Base-by-base conservation (phyloP, 805 yeast genomes). In the Lipomyces sp. region DNA sequence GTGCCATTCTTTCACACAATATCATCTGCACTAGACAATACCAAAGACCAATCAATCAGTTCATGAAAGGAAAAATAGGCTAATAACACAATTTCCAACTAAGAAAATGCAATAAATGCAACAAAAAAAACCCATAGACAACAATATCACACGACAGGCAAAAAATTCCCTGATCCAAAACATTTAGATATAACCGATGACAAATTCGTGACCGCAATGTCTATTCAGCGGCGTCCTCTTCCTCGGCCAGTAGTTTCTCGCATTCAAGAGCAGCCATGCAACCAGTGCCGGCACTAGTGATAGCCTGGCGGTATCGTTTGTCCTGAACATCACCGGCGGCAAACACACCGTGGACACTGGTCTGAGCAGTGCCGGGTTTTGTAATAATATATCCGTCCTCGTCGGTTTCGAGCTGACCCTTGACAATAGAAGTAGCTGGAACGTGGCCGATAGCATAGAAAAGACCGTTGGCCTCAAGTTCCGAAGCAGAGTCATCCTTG, bases 271-370 rank as follows among this genome's bases (percentile, higher is more conserved):
- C 99, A 75, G 99, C 99, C 98, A 93, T 94, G 85, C 99, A 95
- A 71, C 99, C 99, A 70, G 97, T 85, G 77, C 99, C 99, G n/a
- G 99, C 99, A 78, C 98, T 92, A 53, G 99, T 95, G 77, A 95
- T 92, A 66, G 99, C 99, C 83, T 95, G 99, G 87, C 99, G 91
- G 81, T 94, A 95, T 78, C 86, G 86, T 80, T 91, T 89, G 81
- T 95, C 99, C 81, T 95, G 99, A 65, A 95, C 99, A 77, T 95
- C 99, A 81, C 99, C 99, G 67, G 99, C 99, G 67, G 99, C 99
- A 74, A 90, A 95, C 69, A 95, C 90, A 78, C 98, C 98, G 75
- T 85, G 86, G 66, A 94, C 85, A 13, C 96, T 87, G 58, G 99
- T 95, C 74, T 82, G 80, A 18, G 98, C 82, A 29, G 97, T 82